Evolutionary conservation across 306 rosid species (phyloP), one percentile per base, ranked within the genome.

Genomic region (Castanea sativa): DNA sequence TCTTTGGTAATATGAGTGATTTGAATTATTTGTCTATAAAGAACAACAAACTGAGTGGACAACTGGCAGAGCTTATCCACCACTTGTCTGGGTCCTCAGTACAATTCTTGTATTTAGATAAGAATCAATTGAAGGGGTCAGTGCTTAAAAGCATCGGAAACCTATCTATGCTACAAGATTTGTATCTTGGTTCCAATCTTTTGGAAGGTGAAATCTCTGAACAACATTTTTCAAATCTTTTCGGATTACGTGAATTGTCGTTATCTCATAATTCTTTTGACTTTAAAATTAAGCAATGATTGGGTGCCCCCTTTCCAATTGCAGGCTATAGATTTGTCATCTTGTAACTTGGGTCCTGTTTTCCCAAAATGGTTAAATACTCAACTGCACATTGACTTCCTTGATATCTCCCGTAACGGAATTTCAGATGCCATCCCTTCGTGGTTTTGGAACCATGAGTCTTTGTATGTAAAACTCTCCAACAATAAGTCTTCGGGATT

Each of bases 201-300:
- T 58, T 58, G 25, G 32, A 21, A 58, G 64, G 64, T 1, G 64
- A 58, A 9, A 3, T 58, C 15, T 20, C 64, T 1, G 16, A 73
- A 41, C 16, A 64, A 15, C 53, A 38, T 58, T 19, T 58, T 4
- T 58, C 55, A 14, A 74, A 52, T 58, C 49, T 57, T 64, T 64
- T 13, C 12, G 6, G 0, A 0, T 30, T 64, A 64, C 0, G 0
- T 0, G 1, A 0, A 0, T 30, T 69, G 16, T 8, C 14, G 5
- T 69, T 69, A 2, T 69, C 74, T n/a, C 2, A 3, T 38, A 69
- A 43, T 32, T 13, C 64, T 49, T 49, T 2, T 35, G 5, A 10
- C 64, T 14, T 2, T 16, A 4, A 64, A 16, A 9, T 30, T 16
- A 0, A 30, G 70, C 18, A 4, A 41, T 29, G 6, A 8, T 9